Percentiles rank a stretch among this genome's conserved stretches.
Evolutionary conservation across 2,329 filamentous ascomycete genomes (phyloP).

Genomic region (Herpotrichia juniperi): DNA sequence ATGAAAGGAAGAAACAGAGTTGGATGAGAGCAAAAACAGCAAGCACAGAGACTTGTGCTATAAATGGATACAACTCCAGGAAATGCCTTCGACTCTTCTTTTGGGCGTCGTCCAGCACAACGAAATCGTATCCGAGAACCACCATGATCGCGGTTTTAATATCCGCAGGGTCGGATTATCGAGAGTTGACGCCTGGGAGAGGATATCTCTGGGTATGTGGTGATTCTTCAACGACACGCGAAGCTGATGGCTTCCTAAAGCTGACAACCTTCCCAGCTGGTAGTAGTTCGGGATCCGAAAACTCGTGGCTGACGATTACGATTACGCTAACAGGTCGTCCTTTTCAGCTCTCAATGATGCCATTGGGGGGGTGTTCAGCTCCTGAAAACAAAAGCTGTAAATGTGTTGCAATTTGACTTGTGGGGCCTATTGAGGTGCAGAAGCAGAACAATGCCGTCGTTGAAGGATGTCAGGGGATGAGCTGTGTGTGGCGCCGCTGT

Average conservation of each 20-base stretch:
- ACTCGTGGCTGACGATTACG: background rate
- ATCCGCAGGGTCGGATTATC: background rate
- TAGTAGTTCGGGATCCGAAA: background rate
- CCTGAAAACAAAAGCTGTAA: background rate
- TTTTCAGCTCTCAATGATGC: background rate
- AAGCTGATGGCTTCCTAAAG: background rate
- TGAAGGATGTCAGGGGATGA: background rate
- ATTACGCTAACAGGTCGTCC: background rate
- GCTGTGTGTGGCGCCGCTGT: background rate
- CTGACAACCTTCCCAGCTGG: conserved; percentile 1
- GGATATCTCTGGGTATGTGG: background rate
- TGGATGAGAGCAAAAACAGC: conserved; percentile 53
- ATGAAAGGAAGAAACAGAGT: conserved; percentile 43
- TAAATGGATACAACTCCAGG: conserved; percentile 61
- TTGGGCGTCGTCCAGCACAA: conserved; percentile 57
- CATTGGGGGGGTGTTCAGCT: background rate
- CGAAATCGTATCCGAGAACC: conserved; percentile 58
- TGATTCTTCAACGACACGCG: background rate
- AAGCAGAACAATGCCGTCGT: background rate
- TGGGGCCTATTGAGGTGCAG: no score
- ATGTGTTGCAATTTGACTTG: no score
- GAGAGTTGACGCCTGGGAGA: background rate
- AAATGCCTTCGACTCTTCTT: conserved; percentile 57
- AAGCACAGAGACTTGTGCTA: conserved; percentile 62
- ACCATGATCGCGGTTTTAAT: background rate